These are phyloP conservation scores for Eutypella sp. DNA, from an alignment of 2,329 filamentous ascomycete species.

Conservation along the genomic window DNA sequence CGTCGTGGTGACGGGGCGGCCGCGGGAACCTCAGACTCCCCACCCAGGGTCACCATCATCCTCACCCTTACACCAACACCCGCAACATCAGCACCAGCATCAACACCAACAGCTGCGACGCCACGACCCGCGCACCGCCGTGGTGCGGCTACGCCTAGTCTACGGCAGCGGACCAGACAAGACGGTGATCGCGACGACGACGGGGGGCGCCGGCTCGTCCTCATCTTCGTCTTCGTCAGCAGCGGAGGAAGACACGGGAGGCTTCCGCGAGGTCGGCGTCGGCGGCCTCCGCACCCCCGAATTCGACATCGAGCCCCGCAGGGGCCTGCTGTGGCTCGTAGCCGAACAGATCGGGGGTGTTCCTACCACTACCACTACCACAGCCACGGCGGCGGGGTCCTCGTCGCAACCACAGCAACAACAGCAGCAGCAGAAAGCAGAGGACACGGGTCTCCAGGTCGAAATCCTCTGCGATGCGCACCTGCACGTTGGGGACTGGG, in stretches of 20 bases:
- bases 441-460: constrained; percentile 41
- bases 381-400: constrained; percentile 18
- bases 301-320: constrained; percentile 65
- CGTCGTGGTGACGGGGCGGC: constrained; percentile 39
- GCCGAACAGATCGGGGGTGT: constrained; percentile 64
- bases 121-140: not conserved
- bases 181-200: constrained; percentile 57
- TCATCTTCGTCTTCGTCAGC: constrained; percentile 48
- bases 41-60: constrained; percentile 4
- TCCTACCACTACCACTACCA: constrained; percentile 33
- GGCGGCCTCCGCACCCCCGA: constrained; percentile 63
- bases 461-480: constrained; percentile 48
- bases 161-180: constrained; percentile 54
- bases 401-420: not conserved
- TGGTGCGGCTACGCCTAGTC: constrained; percentile 64
- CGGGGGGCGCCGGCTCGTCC: constrained; percentile 28
- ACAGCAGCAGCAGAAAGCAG: constrained; percentile 2
- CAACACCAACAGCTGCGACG: constrained; percentile 6
- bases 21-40: constrained; percentile 6
- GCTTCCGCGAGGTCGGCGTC: constrained; percentile 64
- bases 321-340: constrained; percentile 69
- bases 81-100: not conserved
- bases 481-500: constrained; percentile 40
- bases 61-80: constrained; percentile 11
- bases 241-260: constrained; percentile 41